Conservation (phyloP, 2,329 filamentous ascomycete species). For the Microdochium paspali region DNA sequence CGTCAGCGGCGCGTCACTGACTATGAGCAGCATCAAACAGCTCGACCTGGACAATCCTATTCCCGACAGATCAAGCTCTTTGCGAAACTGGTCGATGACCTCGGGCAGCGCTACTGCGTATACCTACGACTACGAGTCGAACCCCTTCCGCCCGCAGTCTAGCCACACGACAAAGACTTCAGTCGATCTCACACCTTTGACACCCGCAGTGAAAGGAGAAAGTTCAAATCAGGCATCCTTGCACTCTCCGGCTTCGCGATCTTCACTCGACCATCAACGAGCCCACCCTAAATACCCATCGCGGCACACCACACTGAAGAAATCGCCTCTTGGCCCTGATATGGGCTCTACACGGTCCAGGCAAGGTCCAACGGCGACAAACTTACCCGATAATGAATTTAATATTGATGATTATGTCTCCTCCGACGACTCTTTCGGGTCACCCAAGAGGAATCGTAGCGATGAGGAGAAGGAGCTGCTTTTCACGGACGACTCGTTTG, state of each 20-base stretch:
- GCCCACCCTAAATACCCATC: constrained; percentile 1
- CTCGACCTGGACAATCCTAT: constrained; percentile 26
- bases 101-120: constrained; percentile 25
- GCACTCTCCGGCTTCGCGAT: background rate
- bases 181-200: constrained; percentile 23
- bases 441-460: constrained; percentile 7
- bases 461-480: constrained; percentile 17
- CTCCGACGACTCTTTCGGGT: constrained; percentile 11
- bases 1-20: constrained; percentile 12
- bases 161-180: constrained; percentile 35
- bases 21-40: constrained; percentile 13
- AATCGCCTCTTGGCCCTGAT: background rate
- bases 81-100: constrained; percentile 30
- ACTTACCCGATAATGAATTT: constrained; percentile 3
- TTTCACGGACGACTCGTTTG: constrained; percentile 13
- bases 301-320: background rate
- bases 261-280: constrained; percentile 4
- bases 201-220: constrained; percentile 7
- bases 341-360: constrained; percentile 2
- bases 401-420: constrained; percentile 12
- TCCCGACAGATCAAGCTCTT: constrained; percentile 24
- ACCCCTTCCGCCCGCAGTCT: constrained; percentile 29
- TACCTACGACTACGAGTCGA: constrained; percentile 27
- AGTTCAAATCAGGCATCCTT: constrained; percentile 6
- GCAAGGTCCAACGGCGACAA: background rate